A percentile compares a stretch with the other conserved stretches of the same genome.
phyloP scores from a whole-genome alignment of 108 stramenopile genomes.

The Cyclostephanos invisitatus region DNA sequence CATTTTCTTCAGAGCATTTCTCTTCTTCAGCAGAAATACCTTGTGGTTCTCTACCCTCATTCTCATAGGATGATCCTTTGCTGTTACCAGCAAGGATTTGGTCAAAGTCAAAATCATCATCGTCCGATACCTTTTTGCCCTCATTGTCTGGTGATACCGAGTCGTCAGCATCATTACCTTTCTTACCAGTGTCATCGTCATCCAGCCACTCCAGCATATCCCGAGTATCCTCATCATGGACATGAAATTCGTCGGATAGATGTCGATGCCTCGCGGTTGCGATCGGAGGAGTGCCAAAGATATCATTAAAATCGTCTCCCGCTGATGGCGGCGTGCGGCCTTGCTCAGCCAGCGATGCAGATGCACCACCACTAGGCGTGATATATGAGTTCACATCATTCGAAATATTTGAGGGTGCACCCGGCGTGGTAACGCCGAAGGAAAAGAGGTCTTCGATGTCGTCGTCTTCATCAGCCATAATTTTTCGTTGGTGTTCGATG shows the following conservation, averaged over 20 bases:
- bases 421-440: conserved; percentile 31
- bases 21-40: background rate
- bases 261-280: conserved; percentile 7
- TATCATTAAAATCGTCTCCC: conserved; percentile 37
- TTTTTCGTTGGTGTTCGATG: background rate
- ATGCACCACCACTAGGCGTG: background rate
- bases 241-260: conserved; percentile 45
- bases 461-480: conserved; percentile 35
- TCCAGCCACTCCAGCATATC: conserved; percentile 84
- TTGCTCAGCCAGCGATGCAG: background rate
- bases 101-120: conserved; percentile 52
- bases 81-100: conserved; percentile 35
- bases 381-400: background rate
- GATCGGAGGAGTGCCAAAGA: conserved; percentile 44
- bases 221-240: conserved; percentile 62
- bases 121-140: background rate
- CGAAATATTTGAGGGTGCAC: background rate
- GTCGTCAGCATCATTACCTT: conserved; percentile 13
- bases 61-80: background rate
- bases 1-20: background rate
- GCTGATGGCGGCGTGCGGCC: background rate
- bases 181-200: conserved; percentile 56
- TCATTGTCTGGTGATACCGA: background rate
- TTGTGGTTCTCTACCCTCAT: background rate
- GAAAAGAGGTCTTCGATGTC: conserved; percentile 50